These are phyloP conservation scores for Fusarium scirpi DNA, from an alignment of 2,329 filamentous ascomycete species.

Conservation along the genomic window DNA sequence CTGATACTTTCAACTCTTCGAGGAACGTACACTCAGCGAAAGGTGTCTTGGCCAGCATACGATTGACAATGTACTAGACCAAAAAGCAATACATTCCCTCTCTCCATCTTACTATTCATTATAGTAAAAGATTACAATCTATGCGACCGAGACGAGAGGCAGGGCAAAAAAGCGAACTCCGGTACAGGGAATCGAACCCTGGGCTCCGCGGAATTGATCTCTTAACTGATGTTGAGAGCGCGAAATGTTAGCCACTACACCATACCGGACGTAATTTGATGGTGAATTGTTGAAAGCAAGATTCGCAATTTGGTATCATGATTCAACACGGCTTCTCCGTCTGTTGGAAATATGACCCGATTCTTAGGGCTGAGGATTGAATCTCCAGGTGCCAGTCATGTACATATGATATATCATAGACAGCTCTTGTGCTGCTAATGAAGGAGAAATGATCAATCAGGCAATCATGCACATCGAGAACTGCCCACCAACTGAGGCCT, in stretches of 20 bases:
- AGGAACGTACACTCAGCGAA: no score
- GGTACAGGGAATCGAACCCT: slow-evolving; percentile 49
- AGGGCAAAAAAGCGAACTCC: slow-evolving; percentile 25
- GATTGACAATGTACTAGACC: background rate
- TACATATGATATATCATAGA: background rate
- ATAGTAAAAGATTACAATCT: background rate
- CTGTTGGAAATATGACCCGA: background rate
- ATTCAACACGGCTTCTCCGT: accelerated
- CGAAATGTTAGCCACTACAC: slow-evolving; percentile 53
- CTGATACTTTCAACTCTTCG: no score
- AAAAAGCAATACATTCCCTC: background rate
- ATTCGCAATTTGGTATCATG: background rate
- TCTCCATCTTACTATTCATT: no score
- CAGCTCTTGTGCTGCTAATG: background rate
- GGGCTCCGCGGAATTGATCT: slow-evolving; percentile 41
- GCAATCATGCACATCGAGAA: background rate
- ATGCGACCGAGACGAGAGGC: accelerated
- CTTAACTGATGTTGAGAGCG: slow-evolving; percentile 44
- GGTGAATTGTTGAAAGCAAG: no score
- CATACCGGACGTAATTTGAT: no score
- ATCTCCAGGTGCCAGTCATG: background rate
- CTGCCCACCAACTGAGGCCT: background rate
- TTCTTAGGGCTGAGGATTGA: background rate
- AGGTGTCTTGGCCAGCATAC: background rate
- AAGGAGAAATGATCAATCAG: background rate